phyloP scores from a whole-genome alignment of 225 moss, liverwort and hornwort species.

The Takakia lepidozioides region DNA sequence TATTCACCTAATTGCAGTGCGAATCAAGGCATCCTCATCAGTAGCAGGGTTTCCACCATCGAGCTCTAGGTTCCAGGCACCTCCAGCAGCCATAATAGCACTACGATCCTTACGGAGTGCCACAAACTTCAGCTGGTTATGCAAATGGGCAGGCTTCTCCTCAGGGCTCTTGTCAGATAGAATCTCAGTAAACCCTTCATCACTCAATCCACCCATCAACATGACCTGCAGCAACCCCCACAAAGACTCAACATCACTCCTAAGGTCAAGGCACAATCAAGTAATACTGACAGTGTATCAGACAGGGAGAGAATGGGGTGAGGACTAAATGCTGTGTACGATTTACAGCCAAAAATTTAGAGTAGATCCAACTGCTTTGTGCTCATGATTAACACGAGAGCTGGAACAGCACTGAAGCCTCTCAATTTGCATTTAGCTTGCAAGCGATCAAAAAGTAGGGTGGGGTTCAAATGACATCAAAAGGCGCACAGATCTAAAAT shows the following conservation, averaged over 20 bases:
- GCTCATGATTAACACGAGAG: too few species aligned
- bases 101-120: constrained; percentile 88
- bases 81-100: constrained; percentile 95
- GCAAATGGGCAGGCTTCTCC: constrained; percentile 78
- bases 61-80: constrained; percentile 80
- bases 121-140: constrained; percentile 91
- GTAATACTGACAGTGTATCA: too few species aligned
- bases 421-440: too few species aligned
- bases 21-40: constrained; percentile 61
- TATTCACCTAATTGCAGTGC: constrained; percentile 74
- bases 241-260: too few species aligned
- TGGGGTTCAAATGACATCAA: constrained; percentile 21
- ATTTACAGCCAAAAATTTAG: too few species aligned
- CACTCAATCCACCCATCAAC: constrained; percentile 83
- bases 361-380: too few species aligned
- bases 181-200: constrained; percentile 60
- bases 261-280: too few species aligned
- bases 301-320: too few species aligned
- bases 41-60: constrained; percentile 82
- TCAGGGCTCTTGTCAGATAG: constrained; percentile 56
- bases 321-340: too few species aligned
- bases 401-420: too few species aligned
- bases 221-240: constrained; percentile 72
- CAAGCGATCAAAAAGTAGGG: too few species aligned
- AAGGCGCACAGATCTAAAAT: constrained; percentile 17